Conservation (phyloP, 2,329 filamentous ascomycete genomes). For the Apiospora hydei region DNA sequence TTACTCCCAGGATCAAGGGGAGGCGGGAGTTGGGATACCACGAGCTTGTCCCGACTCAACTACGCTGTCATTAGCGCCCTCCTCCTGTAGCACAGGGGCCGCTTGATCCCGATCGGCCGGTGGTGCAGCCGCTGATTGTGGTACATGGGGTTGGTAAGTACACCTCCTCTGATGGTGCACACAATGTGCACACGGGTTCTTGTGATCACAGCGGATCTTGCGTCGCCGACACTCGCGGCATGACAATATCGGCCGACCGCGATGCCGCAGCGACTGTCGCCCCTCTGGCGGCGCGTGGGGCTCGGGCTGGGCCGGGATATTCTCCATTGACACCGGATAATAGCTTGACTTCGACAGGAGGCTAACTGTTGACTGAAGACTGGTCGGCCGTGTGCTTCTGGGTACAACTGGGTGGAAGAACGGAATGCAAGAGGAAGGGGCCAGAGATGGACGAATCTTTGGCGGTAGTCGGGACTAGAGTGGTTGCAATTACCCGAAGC, state of each 20-base stretch:
- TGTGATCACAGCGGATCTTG: slow-evolving; percentile 54
- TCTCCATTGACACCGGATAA: not conserved
- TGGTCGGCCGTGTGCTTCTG: not conserved
- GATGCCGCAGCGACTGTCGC: slow-evolving; percentile 32
- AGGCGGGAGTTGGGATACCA: not conserved
- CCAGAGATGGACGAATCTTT: not conserved
- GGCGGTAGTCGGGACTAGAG: not conserved
- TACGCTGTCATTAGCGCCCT: not conserved
- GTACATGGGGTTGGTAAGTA: slow-evolving; percentile 36
- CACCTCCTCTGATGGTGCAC: slow-evolving; percentile 42
- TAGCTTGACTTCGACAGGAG: not conserved
- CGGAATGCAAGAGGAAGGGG: not conserved
- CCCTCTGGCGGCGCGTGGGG: not conserved
- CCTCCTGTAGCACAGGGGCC: not conserved
- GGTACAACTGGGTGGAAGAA: not conserved
- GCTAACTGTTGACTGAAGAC: too few relatives aligned
- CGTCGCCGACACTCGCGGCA: slow-evolving; percentile 52
- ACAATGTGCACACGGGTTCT: slow-evolving; percentile 49
- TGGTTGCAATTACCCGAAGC: slow-evolving; percentile 4
- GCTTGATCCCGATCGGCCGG: not conserved
- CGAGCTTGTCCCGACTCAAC: not conserved
- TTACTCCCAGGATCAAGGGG: not conserved
- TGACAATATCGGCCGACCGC: slow-evolving; percentile 47
- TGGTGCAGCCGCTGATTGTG: not conserved
- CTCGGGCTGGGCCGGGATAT: not conserved